Evolutionary conservation across 768 basidiomycete species (phyloP).

Genomic region (Mycena floridula): DNA sequence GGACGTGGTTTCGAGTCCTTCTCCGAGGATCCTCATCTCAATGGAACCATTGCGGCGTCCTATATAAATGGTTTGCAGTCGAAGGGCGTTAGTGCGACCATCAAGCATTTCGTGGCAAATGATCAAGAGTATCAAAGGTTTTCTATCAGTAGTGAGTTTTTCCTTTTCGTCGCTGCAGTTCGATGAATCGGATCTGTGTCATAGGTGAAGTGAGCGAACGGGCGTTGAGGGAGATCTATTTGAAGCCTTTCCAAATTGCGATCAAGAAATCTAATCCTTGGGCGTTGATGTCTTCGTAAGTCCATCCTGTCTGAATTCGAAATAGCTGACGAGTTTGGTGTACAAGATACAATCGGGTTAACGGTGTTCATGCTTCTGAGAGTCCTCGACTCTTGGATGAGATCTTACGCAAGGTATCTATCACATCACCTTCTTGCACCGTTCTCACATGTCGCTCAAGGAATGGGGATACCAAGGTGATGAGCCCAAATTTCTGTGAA

Average conservation of each 20-base stretch:
- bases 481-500: too few relatives aligned
- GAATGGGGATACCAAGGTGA: slow-evolving; percentile 61
- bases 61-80: slow-evolving; percentile 61
- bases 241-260: slow-evolving; percentile 58
- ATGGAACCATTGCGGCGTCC: slow-evolving; percentile 49
- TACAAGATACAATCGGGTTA: slow-evolving; percentile 54
- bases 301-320: neutral
- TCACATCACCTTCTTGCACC: too few relatives aligned
- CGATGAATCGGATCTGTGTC: neutral
- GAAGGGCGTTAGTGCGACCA: slow-evolving; percentile 50
- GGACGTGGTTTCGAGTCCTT: slow-evolving; percentile 59
- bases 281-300: slow-evolving; percentile 56
- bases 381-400: slow-evolving; percentile 40
- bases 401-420: slow-evolving; percentile 40
- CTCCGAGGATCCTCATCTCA: slow-evolving; percentile 54
- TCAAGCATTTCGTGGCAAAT: slow-evolving; percentile 61
- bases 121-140: slow-evolving; percentile 57
- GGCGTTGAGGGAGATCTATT: slow-evolving; percentile 61
- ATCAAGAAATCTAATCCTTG: slow-evolving; percentile 48
- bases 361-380: slow-evolving; percentile 57
- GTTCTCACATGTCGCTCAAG: too few relatives aligned
- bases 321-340: too few relatives aligned
- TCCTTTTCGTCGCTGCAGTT: neutral
- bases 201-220: slow-evolving; percentile 46
- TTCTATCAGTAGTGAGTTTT: slow-evolving; percentile 36